A percentile compares a stretch with the other conserved stretches of the same genome.
phyloP scores from a whole-genome alignment of 2,329 filamentous ascomycete genomes.

The Madurella mycetomatis region DNA sequence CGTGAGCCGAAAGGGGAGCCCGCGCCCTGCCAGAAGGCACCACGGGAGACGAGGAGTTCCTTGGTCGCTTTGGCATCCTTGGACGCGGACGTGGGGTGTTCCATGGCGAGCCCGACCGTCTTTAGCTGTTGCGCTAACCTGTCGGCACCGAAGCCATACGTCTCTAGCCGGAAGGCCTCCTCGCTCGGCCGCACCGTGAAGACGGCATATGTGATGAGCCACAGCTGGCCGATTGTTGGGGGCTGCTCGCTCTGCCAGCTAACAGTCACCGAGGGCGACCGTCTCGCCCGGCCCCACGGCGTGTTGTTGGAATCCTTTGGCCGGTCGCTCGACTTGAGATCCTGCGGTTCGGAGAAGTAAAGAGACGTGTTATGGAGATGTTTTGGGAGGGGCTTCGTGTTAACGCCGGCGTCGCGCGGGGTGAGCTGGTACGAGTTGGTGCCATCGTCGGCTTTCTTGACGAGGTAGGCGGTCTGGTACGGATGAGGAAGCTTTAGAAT shows the following conservation, averaged over 20 bases:
- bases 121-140: constrained; percentile 25
- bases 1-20: constrained; percentile 63
- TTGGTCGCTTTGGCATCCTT: constrained; percentile 22
- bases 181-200: constrained; percentile 46
- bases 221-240: constrained; percentile 47
- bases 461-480: constrained; percentile 28
- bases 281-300: constrained; percentile 52
- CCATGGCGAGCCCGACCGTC: constrained; percentile 46
- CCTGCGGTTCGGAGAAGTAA: constrained; percentile 31
- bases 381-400: constrained; percentile 14
- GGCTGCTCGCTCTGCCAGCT: constrained; percentile 39
- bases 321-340: constrained; percentile 31
- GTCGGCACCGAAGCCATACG: constrained; percentile 33
- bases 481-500: constrained; percentile 31
- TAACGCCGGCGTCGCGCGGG: constrained; percentile 3
- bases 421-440: constrained; percentile 20
- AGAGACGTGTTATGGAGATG: constrained; percentile 28
- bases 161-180: constrained; percentile 46
- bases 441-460: constrained; percentile 14
- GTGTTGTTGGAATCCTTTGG: constrained; percentile 49
- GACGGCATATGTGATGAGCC: constrained; percentile 50
- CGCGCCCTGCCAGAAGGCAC: constrained; percentile 67
- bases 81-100: constrained; percentile 39
- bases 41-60: constrained; percentile 42
- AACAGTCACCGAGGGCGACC: constrained; percentile 44